Conservation (phyloP, 805 yeast genomes). For the Candida dajiaensis region DNA sequence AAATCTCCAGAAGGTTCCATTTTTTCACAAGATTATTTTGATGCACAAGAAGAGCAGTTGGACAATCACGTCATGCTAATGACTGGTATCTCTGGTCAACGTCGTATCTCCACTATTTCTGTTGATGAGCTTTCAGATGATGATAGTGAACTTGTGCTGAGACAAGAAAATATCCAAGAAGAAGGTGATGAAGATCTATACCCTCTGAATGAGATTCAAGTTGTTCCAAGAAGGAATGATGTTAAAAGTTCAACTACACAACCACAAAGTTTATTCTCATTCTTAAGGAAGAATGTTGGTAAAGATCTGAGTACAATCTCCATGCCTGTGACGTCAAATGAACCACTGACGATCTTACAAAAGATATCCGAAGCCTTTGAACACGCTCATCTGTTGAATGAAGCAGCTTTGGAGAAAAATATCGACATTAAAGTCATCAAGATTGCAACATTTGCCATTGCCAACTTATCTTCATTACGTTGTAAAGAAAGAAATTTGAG, state of each 20-base stretch:
- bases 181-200: slow-evolving; percentile 36
- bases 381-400: slow-evolving; percentile 59
- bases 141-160: slow-evolving; percentile 19
- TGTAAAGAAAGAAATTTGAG: slow-evolving; percentile 70
- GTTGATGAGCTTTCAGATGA: slow-evolving; percentile 23
- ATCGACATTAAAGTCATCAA: slow-evolving; percentile 54
- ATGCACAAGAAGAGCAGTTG: slow-evolving; percentile 51
- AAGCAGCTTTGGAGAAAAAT: slow-evolving; percentile 43
- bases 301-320: slow-evolving; percentile 81
- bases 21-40: slow-evolving; percentile 51
- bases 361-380: slow-evolving; percentile 76
- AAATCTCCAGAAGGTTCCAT: slow-evolving; percentile 25
- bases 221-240: slow-evolving; percentile 48
- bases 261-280: slow-evolving; percentile 79
- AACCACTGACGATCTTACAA: slow-evolving; percentile 82
- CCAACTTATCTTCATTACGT: slow-evolving; percentile 64
- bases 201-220: slow-evolving; percentile 55
- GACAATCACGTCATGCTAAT: slow-evolving; percentile 19
- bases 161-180: slow-evolving; percentile 1
- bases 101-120: slow-evolving; percentile 6
- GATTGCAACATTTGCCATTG: slow-evolving; percentile 78
- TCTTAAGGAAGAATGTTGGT: slow-evolving; percentile 86
- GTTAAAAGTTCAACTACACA: slow-evolving; percentile 51
- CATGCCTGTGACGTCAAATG: slow-evolving; percentile 93
- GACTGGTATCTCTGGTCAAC: slow-evolving; percentile 8